Conservation (phyloP, 2,329 filamentous ascomycete species). For the Achaetomium macrosporum region DNA sequence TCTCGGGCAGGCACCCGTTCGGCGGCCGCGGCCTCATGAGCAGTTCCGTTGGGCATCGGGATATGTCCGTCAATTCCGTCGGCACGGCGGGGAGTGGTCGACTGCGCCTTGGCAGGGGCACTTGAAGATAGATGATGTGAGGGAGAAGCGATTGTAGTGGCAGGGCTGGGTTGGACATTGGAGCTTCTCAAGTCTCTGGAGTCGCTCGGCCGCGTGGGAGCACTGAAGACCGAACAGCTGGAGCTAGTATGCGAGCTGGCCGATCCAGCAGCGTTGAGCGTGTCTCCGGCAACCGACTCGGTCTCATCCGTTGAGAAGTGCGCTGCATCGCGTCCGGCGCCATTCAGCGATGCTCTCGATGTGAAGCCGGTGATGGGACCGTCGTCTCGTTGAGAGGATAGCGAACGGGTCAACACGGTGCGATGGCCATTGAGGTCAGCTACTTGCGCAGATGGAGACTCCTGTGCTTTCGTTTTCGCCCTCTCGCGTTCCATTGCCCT, state of each 20-base stretch:
- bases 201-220: constrained; percentile 37
- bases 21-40: constrained; percentile 30
- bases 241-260: constrained; percentile 67
- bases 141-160: constrained; percentile 49
- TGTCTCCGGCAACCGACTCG: constrained; percentile 57
- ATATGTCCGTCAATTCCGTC: constrained; percentile 26
- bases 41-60: constrained; percentile 28
- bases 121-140: constrained; percentile 39
- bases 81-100: constrained; percentile 47
- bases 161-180: constrained; percentile 45
- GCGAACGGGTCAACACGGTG: constrained; percentile 16
- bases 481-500: constrained; percentile 57
- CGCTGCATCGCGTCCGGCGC: constrained; percentile 32
- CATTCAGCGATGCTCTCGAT: constrained; percentile 32
- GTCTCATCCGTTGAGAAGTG: constrained; percentile 46
- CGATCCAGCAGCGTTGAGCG: constrained; percentile 65
- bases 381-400: constrained; percentile 10
- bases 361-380: constrained; percentile 21
- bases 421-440: constrained; percentile 26
- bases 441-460: constrained; percentile 24
- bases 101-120: constrained; percentile 47
- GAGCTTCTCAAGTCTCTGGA: constrained; percentile 37
- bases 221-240: constrained; percentile 65
- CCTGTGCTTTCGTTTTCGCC: constrained; percentile 45
- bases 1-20: constrained; percentile 53